Conservation (phyloP, 73 alveolate species). For the Tetrahymena elliotti region DNA sequence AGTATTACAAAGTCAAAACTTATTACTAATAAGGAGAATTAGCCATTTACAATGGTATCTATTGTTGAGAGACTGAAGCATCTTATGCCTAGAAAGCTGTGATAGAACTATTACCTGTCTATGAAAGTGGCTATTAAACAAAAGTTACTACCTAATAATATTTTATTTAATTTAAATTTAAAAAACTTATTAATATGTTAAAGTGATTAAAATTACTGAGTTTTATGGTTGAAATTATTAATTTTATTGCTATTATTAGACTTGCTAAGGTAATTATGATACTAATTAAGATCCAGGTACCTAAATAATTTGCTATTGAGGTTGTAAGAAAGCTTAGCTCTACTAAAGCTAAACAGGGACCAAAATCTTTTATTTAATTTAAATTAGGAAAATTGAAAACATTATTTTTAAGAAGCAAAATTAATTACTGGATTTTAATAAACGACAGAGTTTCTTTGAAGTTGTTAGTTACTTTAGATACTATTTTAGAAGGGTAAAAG, state of each 20-base stretch:
- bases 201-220: background rate
- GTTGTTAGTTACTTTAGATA: background rate
- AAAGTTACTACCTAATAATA: background rate
- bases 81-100: background rate
- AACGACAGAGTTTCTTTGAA: background rate
- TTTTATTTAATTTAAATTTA: background rate
- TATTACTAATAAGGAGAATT: background rate
- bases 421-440: background rate
- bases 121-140: background rate
- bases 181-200: background rate
- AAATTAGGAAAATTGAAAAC: background rate
- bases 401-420: background rate
- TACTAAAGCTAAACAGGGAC: background rate
- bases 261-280: background rate
- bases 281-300: background rate
- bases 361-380: background rate
- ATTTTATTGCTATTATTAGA: background rate
- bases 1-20: background rate
- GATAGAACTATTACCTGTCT: background rate
- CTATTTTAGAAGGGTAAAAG: background rate
- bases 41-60: background rate
- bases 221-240: background rate
- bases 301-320: background rate
- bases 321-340: background rate
- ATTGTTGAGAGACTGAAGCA: background rate